Conservation (phyloP, 352 stramenopile species). For the Phytophthora quininea region DNA sequence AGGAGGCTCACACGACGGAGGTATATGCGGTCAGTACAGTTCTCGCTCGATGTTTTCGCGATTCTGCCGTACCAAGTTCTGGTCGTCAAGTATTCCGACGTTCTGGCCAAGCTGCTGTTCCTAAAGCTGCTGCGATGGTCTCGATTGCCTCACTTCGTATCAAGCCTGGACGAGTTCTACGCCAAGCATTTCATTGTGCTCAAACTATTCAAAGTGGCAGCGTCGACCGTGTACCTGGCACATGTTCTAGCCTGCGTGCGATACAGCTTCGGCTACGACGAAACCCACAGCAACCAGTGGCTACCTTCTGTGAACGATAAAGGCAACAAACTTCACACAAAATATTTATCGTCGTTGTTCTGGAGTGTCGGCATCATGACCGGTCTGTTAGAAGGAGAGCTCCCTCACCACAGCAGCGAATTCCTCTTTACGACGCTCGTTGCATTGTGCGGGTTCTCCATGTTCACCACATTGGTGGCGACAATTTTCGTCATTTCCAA, state of each 20-base stretch:
- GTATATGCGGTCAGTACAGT: slow-evolving; percentile 43
- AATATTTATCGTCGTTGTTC: slow-evolving; percentile 51
- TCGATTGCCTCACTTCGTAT: slow-evolving; percentile 49
- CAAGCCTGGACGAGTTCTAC: slow-evolving; percentile 60
- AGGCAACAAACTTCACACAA: slow-evolving; percentile 1
- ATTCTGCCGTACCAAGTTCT: slow-evolving; percentile 45
- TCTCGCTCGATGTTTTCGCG: slow-evolving; percentile 55
- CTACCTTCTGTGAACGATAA: slow-evolving; percentile 16
- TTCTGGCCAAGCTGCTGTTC: slow-evolving; percentile 29
- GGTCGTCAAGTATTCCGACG: neutral
- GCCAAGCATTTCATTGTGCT: slow-evolving; percentile 53
- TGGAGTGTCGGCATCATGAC: slow-evolving; percentile 67
- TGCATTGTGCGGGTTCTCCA: slow-evolving; percentile 48
- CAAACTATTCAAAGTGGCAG: slow-evolving; percentile 58
- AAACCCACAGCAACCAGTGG: slow-evolving; percentile 19
- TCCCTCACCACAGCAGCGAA: slow-evolving; percentile 39
- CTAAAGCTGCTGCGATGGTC: slow-evolving; percentile 59
- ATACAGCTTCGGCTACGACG: slow-evolving; percentile 41
- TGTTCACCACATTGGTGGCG: slow-evolving; percentile 67
- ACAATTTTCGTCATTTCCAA: slow-evolving; percentile 78
- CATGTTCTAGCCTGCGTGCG: slow-evolving; percentile 58
- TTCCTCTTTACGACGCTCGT: slow-evolving; percentile 59
- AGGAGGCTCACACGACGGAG: slow-evolving; percentile 38
- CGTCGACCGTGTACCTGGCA: slow-evolving; percentile 40
- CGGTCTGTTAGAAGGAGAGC: slow-evolving; percentile 53